phyloP scores from a whole-genome alignment of 169 alveolate genomes.

The Plasmodium relictum region DNA sequence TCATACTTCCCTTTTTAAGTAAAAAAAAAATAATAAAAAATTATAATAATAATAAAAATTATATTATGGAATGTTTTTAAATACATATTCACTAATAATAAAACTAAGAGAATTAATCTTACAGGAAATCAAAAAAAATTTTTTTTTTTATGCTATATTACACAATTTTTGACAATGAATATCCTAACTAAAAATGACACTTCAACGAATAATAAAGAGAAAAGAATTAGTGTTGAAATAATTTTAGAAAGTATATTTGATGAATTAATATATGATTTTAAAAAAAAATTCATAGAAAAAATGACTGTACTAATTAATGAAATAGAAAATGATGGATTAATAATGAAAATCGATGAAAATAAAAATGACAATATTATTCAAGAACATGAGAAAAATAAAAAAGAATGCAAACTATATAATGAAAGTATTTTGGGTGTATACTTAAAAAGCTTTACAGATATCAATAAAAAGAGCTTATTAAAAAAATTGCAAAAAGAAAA shows the following conservation, averaged over 20 bases:
- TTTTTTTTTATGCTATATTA: too few relatives aligned
- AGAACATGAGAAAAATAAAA: conserved; percentile 9
- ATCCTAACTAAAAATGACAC: conserved; percentile 21
- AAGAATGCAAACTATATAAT: neutral
- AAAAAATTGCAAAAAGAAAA: conserved; percentile 35
- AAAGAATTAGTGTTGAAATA: conserved; percentile 5
- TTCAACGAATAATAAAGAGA: conserved; percentile 18
- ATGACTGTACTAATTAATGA: conserved; percentile 31
- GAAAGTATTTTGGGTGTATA: conserved; percentile 33
- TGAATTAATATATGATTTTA: conserved; percentile 49
- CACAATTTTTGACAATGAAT: too few relatives aligned
- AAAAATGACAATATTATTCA: neutral
- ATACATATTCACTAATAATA: too few relatives aligned
- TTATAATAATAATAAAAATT: too few relatives aligned
- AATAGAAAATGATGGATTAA: conserved; percentile 18
- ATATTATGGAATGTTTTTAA: too few relatives aligned
- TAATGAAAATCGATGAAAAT: neutral
- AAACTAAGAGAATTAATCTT: too few relatives aligned
- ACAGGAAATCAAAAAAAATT: too few relatives aligned
- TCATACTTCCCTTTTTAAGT: too few relatives aligned
- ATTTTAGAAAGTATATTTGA: conserved; percentile 48
- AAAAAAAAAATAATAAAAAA: too few relatives aligned
- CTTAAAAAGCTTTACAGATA: conserved; percentile 20
- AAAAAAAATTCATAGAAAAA: conserved; percentile 42
- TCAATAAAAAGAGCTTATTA: conserved; percentile 29